Conservation (phyloP, 2,329 filamentous ascomycete species). For the Nakataea oryzae region DNA sequence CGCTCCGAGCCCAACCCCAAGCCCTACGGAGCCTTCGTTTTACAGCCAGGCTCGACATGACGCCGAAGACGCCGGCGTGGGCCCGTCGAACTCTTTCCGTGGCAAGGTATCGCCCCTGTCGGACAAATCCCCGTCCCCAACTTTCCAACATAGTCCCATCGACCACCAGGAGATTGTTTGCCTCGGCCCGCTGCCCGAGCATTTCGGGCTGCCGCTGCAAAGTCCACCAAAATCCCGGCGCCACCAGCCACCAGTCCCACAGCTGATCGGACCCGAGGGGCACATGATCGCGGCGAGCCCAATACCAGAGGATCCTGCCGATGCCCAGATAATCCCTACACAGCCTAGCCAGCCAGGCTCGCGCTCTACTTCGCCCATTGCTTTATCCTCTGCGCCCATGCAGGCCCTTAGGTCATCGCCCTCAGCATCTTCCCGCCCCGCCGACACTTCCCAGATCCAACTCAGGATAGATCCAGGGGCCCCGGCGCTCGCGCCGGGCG, state of each 20-base stretch:
- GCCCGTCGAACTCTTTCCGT: constrained; percentile 16
- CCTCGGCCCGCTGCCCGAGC: constrained; percentile 41
- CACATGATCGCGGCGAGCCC: background rate
- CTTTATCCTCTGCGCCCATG: background rate
- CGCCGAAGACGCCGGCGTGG: constrained; percentile 8
- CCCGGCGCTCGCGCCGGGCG: background rate
- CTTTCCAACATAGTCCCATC: constrained; percentile 37
- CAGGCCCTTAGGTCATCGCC: background rate
- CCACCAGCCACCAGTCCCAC: background rate
- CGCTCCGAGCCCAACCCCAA: background rate
- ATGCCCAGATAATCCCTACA: background rate
- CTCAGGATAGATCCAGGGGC: background rate
- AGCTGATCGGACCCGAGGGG: constrained; percentile 15
- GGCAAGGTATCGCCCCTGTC: constrained; percentile 13
- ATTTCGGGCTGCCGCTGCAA: constrained; percentile 26
- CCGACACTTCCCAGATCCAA: background rate
- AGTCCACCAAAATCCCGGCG: constrained; percentile 17
- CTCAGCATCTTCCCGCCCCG: too few species aligned
- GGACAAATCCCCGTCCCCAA: constrained; percentile 14
- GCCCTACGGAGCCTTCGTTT: constrained; percentile 3
- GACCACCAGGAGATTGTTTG: constrained; percentile 42
- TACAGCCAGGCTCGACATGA: background rate
- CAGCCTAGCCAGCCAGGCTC: background rate
- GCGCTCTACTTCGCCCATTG: background rate
- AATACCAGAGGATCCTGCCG: background rate